Percentiles rank a stretch among this genome's conserved stretches.
phyloP scores from a whole-genome alignment of 768 basidiomycete genomes.

The Termitomyces sp. region DNA sequence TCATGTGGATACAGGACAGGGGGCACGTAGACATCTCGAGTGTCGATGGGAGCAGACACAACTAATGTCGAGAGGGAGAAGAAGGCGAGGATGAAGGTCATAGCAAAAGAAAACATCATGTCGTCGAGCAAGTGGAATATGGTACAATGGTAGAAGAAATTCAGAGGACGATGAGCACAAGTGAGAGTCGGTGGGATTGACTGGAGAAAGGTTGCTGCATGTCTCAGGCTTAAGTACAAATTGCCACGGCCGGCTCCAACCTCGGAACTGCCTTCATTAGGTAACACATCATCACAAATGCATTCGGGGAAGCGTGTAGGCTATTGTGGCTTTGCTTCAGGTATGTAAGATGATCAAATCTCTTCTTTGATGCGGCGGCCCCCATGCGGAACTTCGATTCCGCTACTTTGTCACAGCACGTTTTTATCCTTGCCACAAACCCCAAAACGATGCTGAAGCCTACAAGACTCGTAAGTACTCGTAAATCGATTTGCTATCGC shows the following conservation, averaged over 20 bases:
- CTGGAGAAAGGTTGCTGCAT: conserved; percentile 4
- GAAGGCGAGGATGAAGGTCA: conserved; percentile 14
- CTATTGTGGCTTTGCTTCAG: neutral
- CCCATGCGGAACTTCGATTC: conserved; percentile 5
- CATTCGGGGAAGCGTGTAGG: conserved; percentile 1
- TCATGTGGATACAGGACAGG: conserved; percentile 29
- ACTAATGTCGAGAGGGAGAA: conserved; percentile 20
- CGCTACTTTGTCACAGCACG: conserved; percentile 2
- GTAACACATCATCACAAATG: neutral
- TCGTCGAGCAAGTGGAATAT: conserved; percentile 3
- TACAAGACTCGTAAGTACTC: neutral
- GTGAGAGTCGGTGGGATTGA: neutral
- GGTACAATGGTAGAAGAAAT: neutral
- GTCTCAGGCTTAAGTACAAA: conserved; percentile 11
- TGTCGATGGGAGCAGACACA: conserved; percentile 23
- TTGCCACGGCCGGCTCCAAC: conserved; percentile 7
- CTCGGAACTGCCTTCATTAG: conserved; percentile 5
- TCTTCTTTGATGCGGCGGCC: conserved; percentile 1
- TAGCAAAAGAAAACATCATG: conserved; percentile 10
- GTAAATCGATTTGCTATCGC: neutral
- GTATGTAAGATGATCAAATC: conserved; percentile 4
- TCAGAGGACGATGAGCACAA: neutral
- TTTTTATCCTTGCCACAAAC: neutral
- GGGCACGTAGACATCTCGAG: conserved; percentile 46
- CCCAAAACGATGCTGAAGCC: neutral